These are phyloP conservation scores for Emergomyces africanus DNA, from an alignment of 2,329 filamentous ascomycete genomes.

Conservation along the genomic window DNA sequence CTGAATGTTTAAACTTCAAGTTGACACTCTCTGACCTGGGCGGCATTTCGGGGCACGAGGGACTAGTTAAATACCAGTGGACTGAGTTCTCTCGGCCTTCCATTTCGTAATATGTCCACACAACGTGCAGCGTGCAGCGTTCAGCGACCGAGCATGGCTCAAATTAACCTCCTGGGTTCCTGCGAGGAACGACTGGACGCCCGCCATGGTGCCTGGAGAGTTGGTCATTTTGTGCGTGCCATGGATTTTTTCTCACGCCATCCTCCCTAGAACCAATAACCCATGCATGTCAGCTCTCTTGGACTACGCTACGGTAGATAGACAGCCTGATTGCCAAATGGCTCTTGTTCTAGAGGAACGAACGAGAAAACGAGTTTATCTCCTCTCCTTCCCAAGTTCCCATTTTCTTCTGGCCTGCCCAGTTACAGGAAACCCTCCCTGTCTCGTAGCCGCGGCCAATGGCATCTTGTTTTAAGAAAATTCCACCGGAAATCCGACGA, in stretches of 20 bases:
- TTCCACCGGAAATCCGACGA: conserved; percentile 16
- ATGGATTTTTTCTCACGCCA: too few species aligned
- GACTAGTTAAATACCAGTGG: neutral
- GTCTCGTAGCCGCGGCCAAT: neutral
- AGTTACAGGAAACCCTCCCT: conserved; percentile 3
- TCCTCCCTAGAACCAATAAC: too few species aligned
- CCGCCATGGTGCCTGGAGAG: neutral
- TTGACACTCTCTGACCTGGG: neutral
- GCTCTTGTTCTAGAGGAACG: neutral
- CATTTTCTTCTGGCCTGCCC: neutral
- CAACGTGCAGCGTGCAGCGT: too few species aligned
- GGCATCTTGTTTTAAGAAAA: conserved; percentile 8
- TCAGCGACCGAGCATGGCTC: neutral
- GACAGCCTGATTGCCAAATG: neutral
- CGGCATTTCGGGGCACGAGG: neutral
- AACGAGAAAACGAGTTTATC: neutral
- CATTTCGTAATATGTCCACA: too few species aligned
- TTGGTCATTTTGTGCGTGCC: neutral
- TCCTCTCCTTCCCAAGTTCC: neutral
- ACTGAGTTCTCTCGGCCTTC: neutral
- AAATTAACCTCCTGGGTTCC: neutral
- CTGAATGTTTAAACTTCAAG: neutral
- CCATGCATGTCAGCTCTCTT: too few species aligned
- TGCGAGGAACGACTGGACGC: neutral
- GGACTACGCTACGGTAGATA: neutral